These are phyloP conservation scores for Tetramitus jugosus DNA, from an alignment of 208 protist species.

Conservation along the genomic window DNA sequence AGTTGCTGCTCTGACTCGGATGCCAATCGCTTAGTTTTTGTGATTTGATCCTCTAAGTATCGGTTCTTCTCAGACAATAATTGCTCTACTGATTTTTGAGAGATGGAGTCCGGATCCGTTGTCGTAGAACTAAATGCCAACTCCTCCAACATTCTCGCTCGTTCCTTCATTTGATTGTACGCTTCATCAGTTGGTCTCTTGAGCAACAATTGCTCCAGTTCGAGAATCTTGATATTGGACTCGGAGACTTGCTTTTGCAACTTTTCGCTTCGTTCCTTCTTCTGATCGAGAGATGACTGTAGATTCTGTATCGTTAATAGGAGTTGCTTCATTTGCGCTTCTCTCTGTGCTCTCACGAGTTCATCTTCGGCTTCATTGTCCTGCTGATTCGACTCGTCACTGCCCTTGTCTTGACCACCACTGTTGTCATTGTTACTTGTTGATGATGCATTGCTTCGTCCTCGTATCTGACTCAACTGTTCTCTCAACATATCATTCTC, in stretches of 20 bases:
- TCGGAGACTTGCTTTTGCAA: not conserved
- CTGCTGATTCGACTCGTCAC: not conserved
- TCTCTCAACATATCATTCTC: not conserved
- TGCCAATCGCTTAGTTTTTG: not conserved
- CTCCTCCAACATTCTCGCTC: not conserved
- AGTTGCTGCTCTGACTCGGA: not conserved
- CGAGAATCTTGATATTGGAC: too few relatives aligned
- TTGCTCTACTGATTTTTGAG: not conserved
- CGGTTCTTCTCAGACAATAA: not conserved
- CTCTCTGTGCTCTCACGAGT: not conserved
- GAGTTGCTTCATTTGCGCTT: not conserved
- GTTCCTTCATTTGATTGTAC: not conserved
- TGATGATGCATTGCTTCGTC: too few relatives aligned
- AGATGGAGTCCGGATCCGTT: not conserved
- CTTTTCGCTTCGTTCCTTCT: not conserved
- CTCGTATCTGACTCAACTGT: too few relatives aligned
- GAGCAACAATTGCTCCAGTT: too few relatives aligned
- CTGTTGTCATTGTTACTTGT: too few relatives aligned
- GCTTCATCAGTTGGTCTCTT: not conserved
- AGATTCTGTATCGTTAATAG: not conserved
- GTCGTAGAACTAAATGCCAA: not conserved
- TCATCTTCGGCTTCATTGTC: not conserved
- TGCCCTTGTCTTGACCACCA: not conserved
- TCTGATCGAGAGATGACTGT: not conserved
- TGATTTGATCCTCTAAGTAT: not conserved